These are phyloP conservation scores for Botryotinia convoluta DNA, from an alignment of 2,329 filamentous ascomycete genomes.

Conservation along the genomic window DNA sequence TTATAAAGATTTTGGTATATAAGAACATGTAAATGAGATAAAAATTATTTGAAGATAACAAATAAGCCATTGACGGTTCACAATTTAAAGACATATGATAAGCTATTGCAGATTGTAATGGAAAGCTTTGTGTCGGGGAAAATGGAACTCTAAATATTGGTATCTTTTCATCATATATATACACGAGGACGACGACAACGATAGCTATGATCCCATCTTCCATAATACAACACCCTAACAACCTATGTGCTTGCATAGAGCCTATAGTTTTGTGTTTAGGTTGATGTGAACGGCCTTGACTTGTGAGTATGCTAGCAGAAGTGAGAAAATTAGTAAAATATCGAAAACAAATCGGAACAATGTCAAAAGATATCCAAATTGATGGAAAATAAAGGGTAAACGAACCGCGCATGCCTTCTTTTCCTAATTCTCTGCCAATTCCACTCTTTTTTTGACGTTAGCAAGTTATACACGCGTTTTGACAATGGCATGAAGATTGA, in stretches of 20 bases:
- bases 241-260: neutral
- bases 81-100: neutral
- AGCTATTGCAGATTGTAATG: too few relatives aligned
- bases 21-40: neutral
- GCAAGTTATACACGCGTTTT: neutral
- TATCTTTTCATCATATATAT: neutral
- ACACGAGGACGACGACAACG: neutral
- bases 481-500: neutral
- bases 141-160: neutral
- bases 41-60: neutral
- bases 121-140: neutral
- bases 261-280: conserved; percentile 34
- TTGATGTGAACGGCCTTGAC: conserved; percentile 43
- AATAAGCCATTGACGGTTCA: accelerated
- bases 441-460: conserved; percentile 41
- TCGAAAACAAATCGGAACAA: neutral
- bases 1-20: neutral
- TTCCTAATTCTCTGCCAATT: conserved; percentile 52
- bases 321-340: neutral
- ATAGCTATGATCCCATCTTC: neutral
- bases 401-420: too few relatives aligned
- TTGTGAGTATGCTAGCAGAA: conserved; percentile 37
- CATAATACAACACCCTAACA: accelerated
- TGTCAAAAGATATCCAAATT: neutral
- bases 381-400: too few relatives aligned